Percentiles rank a stretch among this genome's conserved stretches.
These are phyloP conservation scores for Solanum lycopersicoides DNA, from an alignment of 257 asterid genomes.

Conservation along the genomic window DNA sequence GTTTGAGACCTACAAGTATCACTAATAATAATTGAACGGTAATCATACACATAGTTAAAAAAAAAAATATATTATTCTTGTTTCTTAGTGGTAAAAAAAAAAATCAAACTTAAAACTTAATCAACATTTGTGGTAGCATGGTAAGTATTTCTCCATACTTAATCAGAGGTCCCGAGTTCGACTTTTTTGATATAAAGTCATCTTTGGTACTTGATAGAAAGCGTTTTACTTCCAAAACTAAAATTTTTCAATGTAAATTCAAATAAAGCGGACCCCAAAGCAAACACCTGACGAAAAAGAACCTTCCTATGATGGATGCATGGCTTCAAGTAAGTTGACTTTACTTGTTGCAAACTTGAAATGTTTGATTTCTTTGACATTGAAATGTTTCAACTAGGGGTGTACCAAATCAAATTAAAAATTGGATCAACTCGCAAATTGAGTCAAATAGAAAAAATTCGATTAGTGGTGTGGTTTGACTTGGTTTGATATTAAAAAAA, in stretches of 20 bases:
- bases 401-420: no score
- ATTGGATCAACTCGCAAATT: accelerated
- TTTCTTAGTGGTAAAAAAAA: neutral
- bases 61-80: neutral
- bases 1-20: neutral
- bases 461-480: no score
- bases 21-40: neutral
- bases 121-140: neutral
- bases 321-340: neutral
- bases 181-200: neutral
- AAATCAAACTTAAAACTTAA: no score
- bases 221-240: neutral
- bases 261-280: neutral
- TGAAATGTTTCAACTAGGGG: neutral
- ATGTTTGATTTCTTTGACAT: neutral
- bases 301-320: neutral
- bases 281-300: neutral
- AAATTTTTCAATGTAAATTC: neutral
- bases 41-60: neutral
- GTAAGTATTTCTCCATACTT: neutral
- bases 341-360: neutral
- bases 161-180: neutral
- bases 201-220: neutral
- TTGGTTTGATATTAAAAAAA: no score
- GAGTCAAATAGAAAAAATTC: no score